phyloP scores from a whole-genome alignment of 768 basidiomycete species.

The Psilocybe cyanescens region DNA sequence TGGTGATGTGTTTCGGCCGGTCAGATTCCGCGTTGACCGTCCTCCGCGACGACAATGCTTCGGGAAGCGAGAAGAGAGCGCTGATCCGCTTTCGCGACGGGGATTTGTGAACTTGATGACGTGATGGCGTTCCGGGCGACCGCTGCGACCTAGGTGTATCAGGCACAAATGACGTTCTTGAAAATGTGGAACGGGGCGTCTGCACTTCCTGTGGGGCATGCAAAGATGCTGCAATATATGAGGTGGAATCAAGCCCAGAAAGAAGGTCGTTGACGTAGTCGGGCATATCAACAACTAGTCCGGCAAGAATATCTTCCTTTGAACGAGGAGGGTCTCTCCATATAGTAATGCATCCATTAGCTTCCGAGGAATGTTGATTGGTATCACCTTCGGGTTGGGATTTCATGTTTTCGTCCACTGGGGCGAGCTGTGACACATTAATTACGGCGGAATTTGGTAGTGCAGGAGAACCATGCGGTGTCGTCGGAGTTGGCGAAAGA shows the following conservation, averaged over 20 bases:
- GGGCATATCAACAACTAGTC: conserved; percentile 39
- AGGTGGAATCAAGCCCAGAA: conserved; percentile 38
- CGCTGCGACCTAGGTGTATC: background rate
- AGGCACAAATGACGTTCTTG: background rate
- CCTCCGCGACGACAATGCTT: conserved; percentile 15
- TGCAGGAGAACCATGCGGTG: background rate
- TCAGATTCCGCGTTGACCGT: conserved; percentile 2
- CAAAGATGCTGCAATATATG: background rate
- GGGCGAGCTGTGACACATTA: background rate
- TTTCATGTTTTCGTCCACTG: background rate
- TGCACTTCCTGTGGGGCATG: background rate
- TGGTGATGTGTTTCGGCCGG: background rate
- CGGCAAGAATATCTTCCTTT: conserved; percentile 39
- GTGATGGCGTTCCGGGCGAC: background rate
- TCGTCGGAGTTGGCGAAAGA: background rate
- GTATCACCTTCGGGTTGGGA: background rate
- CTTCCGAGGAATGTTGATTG: background rate
- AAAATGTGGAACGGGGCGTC: background rate
- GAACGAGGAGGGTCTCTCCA: conserved; percentile 36
- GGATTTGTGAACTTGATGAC: conserved; percentile 8
- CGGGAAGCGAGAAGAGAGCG: conserved; percentile 17
- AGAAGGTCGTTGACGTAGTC: conserved; percentile 50
- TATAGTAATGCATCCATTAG: conserved; percentile 38
- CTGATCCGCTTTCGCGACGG: conserved; percentile 21
- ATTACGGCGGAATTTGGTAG: background rate